Conservation (phyloP, 768 basidiomycete genomes). For the Candolleomyces eurysporus region DNA sequence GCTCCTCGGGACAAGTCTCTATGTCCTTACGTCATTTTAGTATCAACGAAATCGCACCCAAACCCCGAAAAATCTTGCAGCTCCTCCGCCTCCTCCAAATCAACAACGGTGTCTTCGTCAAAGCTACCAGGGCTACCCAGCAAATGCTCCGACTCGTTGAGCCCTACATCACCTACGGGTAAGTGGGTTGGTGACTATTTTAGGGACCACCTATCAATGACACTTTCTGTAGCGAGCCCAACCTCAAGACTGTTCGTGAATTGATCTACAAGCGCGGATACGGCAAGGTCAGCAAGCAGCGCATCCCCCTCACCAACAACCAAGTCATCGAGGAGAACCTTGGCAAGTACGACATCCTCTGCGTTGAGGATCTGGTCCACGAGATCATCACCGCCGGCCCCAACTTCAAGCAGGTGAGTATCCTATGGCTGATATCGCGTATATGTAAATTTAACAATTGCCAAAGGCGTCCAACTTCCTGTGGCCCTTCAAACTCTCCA, state of each 20-base stretch:
- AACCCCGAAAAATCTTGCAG: slow-evolving; percentile 98
- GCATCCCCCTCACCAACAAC: slow-evolving; percentile 94
- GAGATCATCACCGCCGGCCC: slow-evolving; percentile 95
- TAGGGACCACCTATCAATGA: neutral
- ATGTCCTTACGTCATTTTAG: slow-evolving; percentile 37
- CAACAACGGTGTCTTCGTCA: slow-evolving; percentile 99
- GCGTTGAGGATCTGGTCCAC: slow-evolving; percentile 95
- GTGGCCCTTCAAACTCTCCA: slow-evolving; percentile 99
- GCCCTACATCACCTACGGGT: slow-evolving; percentile 98
- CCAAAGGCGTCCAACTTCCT: slow-evolving; percentile 87
- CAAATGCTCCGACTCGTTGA: slow-evolving; percentile 98
- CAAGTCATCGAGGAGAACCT: slow-evolving; percentile 87
- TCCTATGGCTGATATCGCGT: no score
- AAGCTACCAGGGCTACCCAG: slow-evolving; percentile 92
- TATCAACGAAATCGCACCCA: slow-evolving; percentile 99
- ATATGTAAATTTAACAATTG: no score
- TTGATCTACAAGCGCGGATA: slow-evolving; percentile 99
- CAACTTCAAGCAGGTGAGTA: slow-evolving; percentile 92
- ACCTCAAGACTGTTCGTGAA: slow-evolving; percentile 95
- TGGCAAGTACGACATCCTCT: slow-evolving; percentile 94
- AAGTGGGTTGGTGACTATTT: neutral
- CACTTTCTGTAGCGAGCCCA: slow-evolving; percentile 68
- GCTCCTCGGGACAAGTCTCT: neutral
- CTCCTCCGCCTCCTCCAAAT: slow-evolving; percentile 98
- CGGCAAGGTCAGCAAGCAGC: slow-evolving; percentile 97